Evolutionary conservation across 345 rosid genomes (phyloP), one percentile per base, ranked within the genome.

Genomic region (Raphanus raphanistrum): DNA sequence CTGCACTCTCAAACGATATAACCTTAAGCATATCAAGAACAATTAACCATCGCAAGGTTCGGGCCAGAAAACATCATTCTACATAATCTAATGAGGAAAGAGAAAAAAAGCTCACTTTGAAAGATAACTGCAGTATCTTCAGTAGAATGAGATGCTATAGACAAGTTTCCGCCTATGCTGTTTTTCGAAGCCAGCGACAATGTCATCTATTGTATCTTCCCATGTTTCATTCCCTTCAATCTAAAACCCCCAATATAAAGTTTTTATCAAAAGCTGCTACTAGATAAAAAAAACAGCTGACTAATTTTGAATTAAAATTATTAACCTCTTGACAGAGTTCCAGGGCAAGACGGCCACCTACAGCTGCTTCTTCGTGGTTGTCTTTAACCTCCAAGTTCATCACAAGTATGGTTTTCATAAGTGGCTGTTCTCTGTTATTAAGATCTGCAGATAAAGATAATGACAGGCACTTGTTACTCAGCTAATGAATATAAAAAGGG

Each of bases 361-460:
- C 68, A 12, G 99, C 98, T 54, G 99, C 99, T 83, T 92, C 99
- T 75, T 94, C 98, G 43, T 94, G 97, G 83, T 92, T 94, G 71
- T 94, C 98, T 87, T 94, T 95, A 54, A 95, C 99, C 78, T 95
- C 99, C 85, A 95, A 78, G 86, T 94, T 94, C 80, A 94, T 90
- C 73, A 94, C 88, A 70, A 95, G 84, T 29, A 90, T 92, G 17
- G 82, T 78, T 83, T 87, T 95, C 88, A 90, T 74, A 26, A 83
- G 89, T 71, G 71, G 58, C 66, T 92, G 98, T 52, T 92, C 99
- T 75, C 98, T 87, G 71, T 65, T 88, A 72, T 88, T 88, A 79
- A 94, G 97, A 82, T 94, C 98, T 94, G 87, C 84, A 21, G 21
- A 21, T 21, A 21, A 21, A 21, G 21, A 21, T 21, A 21, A 21